Evolutionary conservation across 768 basidiomycete species (phyloP).

Genomic region (Trametes punicea): DNA sequence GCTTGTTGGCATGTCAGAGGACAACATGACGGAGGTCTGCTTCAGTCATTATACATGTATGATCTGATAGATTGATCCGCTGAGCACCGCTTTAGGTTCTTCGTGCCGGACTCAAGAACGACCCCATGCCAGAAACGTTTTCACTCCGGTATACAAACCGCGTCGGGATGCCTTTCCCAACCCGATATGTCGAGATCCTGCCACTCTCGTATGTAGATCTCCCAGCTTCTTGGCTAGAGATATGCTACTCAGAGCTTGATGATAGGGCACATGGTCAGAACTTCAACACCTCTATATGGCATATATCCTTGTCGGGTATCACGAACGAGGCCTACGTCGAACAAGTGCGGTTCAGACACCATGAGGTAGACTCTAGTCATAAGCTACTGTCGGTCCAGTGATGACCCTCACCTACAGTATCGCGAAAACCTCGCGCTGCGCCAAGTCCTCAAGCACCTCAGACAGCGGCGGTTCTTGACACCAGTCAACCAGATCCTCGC

Average conservation of each 20-base stretch:
- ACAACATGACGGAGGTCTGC: slow-evolving; percentile 57
- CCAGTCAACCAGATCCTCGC: slow-evolving; percentile 59
- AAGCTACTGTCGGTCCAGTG: not conserved
- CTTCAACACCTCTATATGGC: slow-evolving; percentile 81
- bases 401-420: slow-evolving; percentile 40
- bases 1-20: slow-evolving; percentile 58
- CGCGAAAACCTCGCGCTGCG: slow-evolving; percentile 63
- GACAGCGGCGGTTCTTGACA: slow-evolving; percentile 67
- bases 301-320: slow-evolving; percentile 61
- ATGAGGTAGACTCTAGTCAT: slow-evolving; percentile 49
- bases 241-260: not conserved
- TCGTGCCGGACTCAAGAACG: slow-evolving; percentile 62
- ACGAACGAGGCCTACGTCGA: slow-evolving; percentile 55
- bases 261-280: slow-evolving; percentile 64
- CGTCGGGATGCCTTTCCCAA: slow-evolving; percentile 56
- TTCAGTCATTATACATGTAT: not conserved
- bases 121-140: slow-evolving; percentile 62
- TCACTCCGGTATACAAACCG: slow-evolving; percentile 52
- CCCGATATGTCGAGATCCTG: slow-evolving; percentile 69
- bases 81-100: slow-evolving; percentile 35
- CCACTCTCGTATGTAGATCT: slow-evolving; percentile 66
- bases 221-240: not conserved
- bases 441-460: slow-evolving; percentile 72
- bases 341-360: slow-evolving; percentile 47
- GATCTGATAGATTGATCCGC: not conserved